Conservation (phyloP, 2,329 filamentous ascomycete genomes). For the Aspergillus awamori region DNA sequence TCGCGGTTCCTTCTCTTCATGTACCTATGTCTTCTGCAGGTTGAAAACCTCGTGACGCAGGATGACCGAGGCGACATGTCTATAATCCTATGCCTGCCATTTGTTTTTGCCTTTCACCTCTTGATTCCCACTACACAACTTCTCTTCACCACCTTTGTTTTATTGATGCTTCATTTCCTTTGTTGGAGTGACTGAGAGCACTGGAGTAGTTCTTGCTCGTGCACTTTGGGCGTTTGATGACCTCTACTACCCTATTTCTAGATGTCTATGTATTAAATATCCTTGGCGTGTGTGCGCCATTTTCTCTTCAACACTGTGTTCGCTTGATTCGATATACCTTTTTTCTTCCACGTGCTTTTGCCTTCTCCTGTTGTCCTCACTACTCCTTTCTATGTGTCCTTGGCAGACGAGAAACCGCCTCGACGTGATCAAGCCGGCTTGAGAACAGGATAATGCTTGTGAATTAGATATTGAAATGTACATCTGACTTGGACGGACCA, state of each 20-base stretch:
- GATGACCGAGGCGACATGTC: conserved; percentile 11
- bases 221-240: conserved; percentile 19
- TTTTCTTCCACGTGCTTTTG: conserved; percentile 12
- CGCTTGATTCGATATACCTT: conserved; percentile 15
- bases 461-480: conserved; percentile 22
- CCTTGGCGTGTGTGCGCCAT: neutral
- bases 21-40: conserved; percentile 16
- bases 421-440: conserved; percentile 32
- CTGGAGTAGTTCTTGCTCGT: conserved; percentile 9
- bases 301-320: conserved; percentile 10
- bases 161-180: conserved; percentile 10
- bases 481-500: conserved; percentile 10
- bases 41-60: conserved; percentile 12
- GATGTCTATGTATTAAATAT: conserved; percentile 15
- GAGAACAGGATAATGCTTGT: conserved; percentile 29
- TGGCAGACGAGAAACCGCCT: conserved; percentile 16
- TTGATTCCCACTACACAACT: neutral
- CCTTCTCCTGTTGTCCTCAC: conserved; percentile 9
- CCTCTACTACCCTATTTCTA: conserved; percentile 16
- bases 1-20: conserved; percentile 1
- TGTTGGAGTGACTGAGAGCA: conserved; percentile 19
- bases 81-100: neutral
- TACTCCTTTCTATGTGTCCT: conserved; percentile 18
- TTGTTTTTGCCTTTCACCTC: conserved; percentile 4
- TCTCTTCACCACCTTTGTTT: neutral